Percentiles rank a stretch among this genome's conserved stretches.
Conservation (phyloP, 331 rosid genomes). For the Stylosanthes scabra region DNA sequence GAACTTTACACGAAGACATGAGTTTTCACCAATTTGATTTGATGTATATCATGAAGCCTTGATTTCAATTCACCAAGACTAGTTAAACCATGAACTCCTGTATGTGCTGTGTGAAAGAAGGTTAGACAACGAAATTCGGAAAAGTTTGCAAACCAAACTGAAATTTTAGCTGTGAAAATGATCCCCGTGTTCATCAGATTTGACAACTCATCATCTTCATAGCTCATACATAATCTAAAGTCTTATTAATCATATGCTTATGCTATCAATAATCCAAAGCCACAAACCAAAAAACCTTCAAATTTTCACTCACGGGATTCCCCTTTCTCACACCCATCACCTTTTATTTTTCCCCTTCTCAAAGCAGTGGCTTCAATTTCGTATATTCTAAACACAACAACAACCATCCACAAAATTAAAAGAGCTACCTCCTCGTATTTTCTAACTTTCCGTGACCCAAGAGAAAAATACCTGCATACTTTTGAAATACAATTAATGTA, state of each 20-base stretch:
- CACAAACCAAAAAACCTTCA: constrained; percentile 26
- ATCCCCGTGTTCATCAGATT: constrained; percentile 12
- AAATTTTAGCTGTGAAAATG: not conserved
- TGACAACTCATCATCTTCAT: not conserved
- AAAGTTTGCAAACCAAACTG: not conserved
- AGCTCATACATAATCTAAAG: not conserved
- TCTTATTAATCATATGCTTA: not conserved
- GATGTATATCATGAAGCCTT: no score
- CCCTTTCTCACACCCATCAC: constrained; percentile 22
- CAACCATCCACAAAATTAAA: constrained; percentile 36
- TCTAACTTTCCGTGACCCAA: constrained; percentile 43
- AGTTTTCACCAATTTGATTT: no score
- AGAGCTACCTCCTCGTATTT: constrained; percentile 8
- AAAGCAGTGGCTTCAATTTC: constrained; percentile 55
- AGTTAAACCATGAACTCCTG: not conserved
- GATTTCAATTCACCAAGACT: not conserved
- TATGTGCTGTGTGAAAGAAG: no score
- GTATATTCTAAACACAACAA: constrained; percentile 39
- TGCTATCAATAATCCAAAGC: not conserved
- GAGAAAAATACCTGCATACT: no score
- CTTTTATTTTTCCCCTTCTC: not conserved
- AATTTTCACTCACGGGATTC: constrained; percentile 54
- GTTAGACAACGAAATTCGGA: no score
- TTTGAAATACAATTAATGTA: no score
- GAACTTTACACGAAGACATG: no score